Percentiles rank a stretch among this genome's conserved stretches.
Evolutionary conservation across 176 grass and related monocot species (phyloP).

Genomic region (Avena atlantica): DNA sequence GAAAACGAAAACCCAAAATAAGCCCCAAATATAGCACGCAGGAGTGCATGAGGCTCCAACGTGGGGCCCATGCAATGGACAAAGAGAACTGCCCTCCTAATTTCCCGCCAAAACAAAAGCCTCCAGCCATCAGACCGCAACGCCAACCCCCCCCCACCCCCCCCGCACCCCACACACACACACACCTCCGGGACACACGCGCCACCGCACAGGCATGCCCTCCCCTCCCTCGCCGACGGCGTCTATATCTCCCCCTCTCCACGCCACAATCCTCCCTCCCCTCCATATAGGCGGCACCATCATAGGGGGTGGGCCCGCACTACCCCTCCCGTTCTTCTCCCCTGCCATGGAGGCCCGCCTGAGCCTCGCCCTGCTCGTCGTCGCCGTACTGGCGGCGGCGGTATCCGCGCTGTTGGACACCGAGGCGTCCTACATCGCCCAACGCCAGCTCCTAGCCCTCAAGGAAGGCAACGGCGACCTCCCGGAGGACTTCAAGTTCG

Average conservation of each 20-base stretch:
- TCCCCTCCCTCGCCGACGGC: neutral
- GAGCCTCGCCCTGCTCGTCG: neutral
- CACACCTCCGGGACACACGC: conserved; percentile 19
- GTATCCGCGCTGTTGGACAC: conserved; percentile 34
- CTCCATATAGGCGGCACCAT: conserved; percentile 44
- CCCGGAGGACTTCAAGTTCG: conserved; percentile 65
- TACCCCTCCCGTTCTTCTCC: conserved; percentile 24
- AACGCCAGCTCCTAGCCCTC: conserved; percentile 59
- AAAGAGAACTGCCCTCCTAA: neutral
- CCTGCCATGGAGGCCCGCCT: conserved; percentile 49
- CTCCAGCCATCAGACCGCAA: conserved; percentile 31
- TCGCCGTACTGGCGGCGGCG: neutral
- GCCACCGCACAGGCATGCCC: neutral
- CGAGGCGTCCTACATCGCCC: conserved; percentile 52
- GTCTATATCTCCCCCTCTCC: conserved; percentile 43
- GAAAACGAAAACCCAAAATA: neutral
- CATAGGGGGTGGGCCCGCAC: conserved; percentile 40
- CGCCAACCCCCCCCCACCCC: neutral
- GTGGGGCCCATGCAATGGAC: neutral
- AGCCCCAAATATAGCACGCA: conserved; percentile 1
- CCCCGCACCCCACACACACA: too few relatives aligned
- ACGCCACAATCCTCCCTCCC: neutral
- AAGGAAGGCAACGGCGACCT: conserved; percentile 51
- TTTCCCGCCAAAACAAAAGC: conserved; percentile 32
- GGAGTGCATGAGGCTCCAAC: neutral